Evolutionary conservation across 2,329 filamentous ascomycete species (phyloP), one percentile per base, ranked within the genome.

Genomic region (Sarocladiaceae sp.): DNA sequence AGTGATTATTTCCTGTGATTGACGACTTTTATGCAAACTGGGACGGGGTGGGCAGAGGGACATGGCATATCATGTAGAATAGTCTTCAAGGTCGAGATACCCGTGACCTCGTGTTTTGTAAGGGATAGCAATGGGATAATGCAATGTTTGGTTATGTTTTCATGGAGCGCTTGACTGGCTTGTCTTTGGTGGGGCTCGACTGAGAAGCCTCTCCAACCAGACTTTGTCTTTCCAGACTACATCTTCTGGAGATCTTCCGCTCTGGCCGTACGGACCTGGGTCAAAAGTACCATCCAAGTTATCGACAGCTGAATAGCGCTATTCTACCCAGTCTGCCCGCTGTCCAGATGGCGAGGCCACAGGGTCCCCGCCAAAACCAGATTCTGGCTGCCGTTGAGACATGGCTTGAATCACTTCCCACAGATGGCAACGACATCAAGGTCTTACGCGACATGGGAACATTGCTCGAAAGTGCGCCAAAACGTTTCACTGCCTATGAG

Each of bases 1-100:
- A 78, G 78, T 44, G 82, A 86, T 58, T 86, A 86, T 66, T 86
- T 86, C 66, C 66, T 86, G 57, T 84, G 51, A 65, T 53, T 54
- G 56, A 33, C 13, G 23, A 35, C 18, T 45, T 35, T 26, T 26
- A 44, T 18, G 27, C 18, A 20, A 43, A 24, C 18, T 33, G 41
- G 41, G 12, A 9, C 10, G 18, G 41, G 41, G 18, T 13, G 26
- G 29, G 3, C 13, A 33, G 41, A 43, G 21, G 42, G 27, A 15
- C 15, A 34, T 35, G 48, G 49, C 55, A 54, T 55, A 58, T 55
- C 56, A 62, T 67, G 63, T 66, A 66, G 57, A 64, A 55, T 67
- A 67, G 58, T 60, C 60, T 41, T 29, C 58, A 60, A 59, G 61
- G 58, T 62, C 56, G 62, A 63, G 64, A 67, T 67, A 66, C 63